Base-by-base conservation (phyloP, 2,329 filamentous ascomycete genomes). In the Colletotrichum musae region DNA sequence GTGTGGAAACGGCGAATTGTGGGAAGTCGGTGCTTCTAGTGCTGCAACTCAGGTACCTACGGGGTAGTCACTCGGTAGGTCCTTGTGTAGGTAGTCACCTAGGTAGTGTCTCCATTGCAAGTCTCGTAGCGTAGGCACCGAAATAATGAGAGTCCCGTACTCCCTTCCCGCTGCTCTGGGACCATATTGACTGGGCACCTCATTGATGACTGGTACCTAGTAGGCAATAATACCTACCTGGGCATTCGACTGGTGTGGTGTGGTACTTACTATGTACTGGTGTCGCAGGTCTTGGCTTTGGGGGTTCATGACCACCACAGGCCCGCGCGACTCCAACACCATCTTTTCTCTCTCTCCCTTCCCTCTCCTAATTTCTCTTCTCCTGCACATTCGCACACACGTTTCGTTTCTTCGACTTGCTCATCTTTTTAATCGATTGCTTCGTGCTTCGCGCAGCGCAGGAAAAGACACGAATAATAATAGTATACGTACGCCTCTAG, bases 81-180 rank as follows among this genome's bases (percentile, higher is more conserved):
- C 7, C 47, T 50, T 36, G 32, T 9, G 15, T 18, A 47, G 16
- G 43, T 47, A 47, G 18, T 12, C 16, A 47, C 45, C 45, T 47
- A 36, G 18, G 18, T 18, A 18, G 15, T 47, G 16, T 47, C 21
- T 24, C 48, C 32, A 36, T 36, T 36, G 32, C 2, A 10, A 36
- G 9, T 10, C 32, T 36, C 62, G 51, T 66, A 13, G 47, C 53
- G 66, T 51, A 69, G 66, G 66, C 66, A 66, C 56, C 66, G 56
- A 69, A 47, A 69, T 66, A 69, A 69, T 48, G 15, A 28, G 50
- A n/a, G 32, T 7, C 10, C 41, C 41, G 6, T 66, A 60, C 62
- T 24, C 36, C 39, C 66, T 47, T 69, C 48, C 59, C 59, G 18
- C 59, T 50, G 64, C 47, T 4, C 53, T 32, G 64, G 26, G 50